Base-by-base conservation (phyloP, 148 eudicot genomes). In the Gaultheria prostrata region DNA sequence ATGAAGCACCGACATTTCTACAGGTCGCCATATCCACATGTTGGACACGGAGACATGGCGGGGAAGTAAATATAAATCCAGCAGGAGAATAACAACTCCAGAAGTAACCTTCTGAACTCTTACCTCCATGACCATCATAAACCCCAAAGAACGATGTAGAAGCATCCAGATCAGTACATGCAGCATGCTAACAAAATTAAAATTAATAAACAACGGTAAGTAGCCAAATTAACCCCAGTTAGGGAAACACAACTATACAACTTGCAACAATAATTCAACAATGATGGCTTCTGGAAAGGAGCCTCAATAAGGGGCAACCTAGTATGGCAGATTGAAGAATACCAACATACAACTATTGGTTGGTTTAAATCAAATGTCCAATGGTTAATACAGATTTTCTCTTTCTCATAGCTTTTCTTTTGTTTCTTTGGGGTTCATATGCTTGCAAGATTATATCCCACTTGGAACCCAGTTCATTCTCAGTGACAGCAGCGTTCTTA, bases 111-210 rank as follows among this genome's bases (percentile, higher is more conserved):
- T 79, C 80, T 43, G 28, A 57, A 57, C 32, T 59, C 92, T 87
- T 87, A 97, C 99, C 99, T 91, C 99, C 99, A 75, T 97, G 99
- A 83, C 99, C 99, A 88, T 97, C 99, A 91, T 93, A 97, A 75
- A 97, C 99, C 76, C 99, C 99, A 91, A 97, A 97, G 90, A 97
- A 97, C 74, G 99, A 92, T 83, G 98, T 89, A 57, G 92, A 88
- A 80, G 86, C 80, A 86, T 97, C 99, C 88, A 97, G 90, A 92
- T 97, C 96, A 46, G 94, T 91, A 61, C 85, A 79, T 83, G 99
- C 96, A 85, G 98, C 99, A 91, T 97, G 99, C 99, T 97, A 88
- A 83, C 89, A 69, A 86, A 84, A 79, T 72, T 20, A 69, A 86
- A 84, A 79, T 72, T 20, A 18, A 81, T 48, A 61, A 71, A 49